Evolutionary conservation across 768 basidiomycete genomes (phyloP), one percentile per base, ranked within the genome.

Genomic region (Rhizopogon sp.): DNA sequence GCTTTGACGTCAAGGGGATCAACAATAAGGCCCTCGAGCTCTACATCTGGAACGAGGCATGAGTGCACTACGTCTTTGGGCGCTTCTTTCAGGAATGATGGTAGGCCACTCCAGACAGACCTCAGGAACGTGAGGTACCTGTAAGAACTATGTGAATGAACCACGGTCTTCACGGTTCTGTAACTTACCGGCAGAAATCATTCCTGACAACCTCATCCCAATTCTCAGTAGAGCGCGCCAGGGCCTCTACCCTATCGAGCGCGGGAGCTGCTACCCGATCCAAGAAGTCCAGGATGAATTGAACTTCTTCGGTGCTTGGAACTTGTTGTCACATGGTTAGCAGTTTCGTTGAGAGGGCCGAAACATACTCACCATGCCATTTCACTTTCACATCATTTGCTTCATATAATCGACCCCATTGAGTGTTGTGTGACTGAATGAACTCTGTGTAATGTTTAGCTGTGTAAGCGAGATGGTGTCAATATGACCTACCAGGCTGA

Each of bases 371-470:
- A 88, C 88, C 81, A 66, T 96, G 94, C 95, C 95, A 98, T 56
- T 91, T 84, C 37, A 94, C 79, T 54, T 82, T 78, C 49, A 94
- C 86, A 53, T 97, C 90, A 62, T 86, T 76, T 4, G 87, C 73
- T 54, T 88, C 82, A 69, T 87, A 91, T 31, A 90, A 71, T 47
- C 79, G 80, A 7, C 94, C 95, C 95, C 95, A 97, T 43, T 82
- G 78, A 10, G 75, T 70, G 56, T 79, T 82, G 60, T 89, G 86
- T 44, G 77, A 75, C 41, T 72, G 74, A 62, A 85, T 76, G 62
- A 90, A 88, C 54, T 77, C 86, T 89, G 60, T 39, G 28, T 35
- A 44, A 25, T 16, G 40, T 28, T 58, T 11, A 57, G 56, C 10
- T 11, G 22, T 40, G 55, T 58, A 37, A 62, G 50, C 63, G 59